phyloP scores from a whole-genome alignment of 73 alveolate genomes.

The Effrenium voratum region DNA sequence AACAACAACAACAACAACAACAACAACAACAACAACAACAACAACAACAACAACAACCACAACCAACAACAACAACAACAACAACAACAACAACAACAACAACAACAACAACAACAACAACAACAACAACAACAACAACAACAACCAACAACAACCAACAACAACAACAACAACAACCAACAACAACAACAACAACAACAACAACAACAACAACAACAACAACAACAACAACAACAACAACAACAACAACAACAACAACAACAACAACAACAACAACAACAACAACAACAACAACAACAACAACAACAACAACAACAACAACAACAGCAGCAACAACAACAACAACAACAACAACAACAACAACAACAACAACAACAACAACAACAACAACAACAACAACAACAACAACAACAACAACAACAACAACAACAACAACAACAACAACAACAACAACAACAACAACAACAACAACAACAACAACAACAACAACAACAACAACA shows the following conservation, averaged over 20 bases:
- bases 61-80: too few relatives aligned
- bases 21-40: background rate
- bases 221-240: slow-evolving; percentile 26
- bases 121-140: too few relatives aligned
- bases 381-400: slow-evolving; percentile 37
- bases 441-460: background rate
- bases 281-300: slow-evolving; percentile 24
- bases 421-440: background rate
- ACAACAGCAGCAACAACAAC: slow-evolving; percentile 7
- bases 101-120: too few relatives aligned
- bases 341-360: slow-evolving; percentile 35
- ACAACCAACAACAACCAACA: too few relatives aligned
- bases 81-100: too few relatives aligned
- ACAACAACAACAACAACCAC: background rate
- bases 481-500: background rate
- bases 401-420: background rate
- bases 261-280: slow-evolving; percentile 12
- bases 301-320: slow-evolving; percentile 27
- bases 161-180: too few relatives aligned
- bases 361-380: slow-evolving; percentile 37
- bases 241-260: slow-evolving; percentile 32
- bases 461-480: background rate
- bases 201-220: too few relatives aligned
- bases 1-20: background rate
- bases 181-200: too few relatives aligned